Evolutionary conservation across 257 asterid species (phyloP), one percentile per base, ranked within the genome.

Genomic region (Solanum boliviense): DNA sequence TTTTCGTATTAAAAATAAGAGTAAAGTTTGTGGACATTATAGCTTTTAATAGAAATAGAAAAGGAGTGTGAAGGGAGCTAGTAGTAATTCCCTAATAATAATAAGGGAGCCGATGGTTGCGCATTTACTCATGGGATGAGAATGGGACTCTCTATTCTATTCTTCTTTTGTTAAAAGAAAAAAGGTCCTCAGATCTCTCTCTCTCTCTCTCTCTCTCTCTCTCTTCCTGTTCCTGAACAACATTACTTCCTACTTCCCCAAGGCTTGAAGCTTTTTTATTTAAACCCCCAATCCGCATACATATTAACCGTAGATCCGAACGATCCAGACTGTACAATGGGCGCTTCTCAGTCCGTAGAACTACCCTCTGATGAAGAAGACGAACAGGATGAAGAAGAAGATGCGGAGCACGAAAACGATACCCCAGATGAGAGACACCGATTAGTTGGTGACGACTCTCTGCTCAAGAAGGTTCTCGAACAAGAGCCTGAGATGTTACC

Each of bases 401-500:
- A 58, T 21, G 89, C 32, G 1, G 94, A 90, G 12, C 92, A 91
- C 1, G 96, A 88, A 1, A 91, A 83, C 0, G 94, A 89, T 5
- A 92, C 89, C 3, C 94, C 91, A 0, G 92, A 91, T 34, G 62
- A 85, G 90, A 88, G 68, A 85, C 91, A 74, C 36, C 90, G 83
- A 86, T 83, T 87, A 56, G 89, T 58, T 39, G 94, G 87, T 39
- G 95, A 86, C 35, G 94, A 88, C 74, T 32, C 90, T 83, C 83
- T 93, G 11, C 94, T 92, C 2, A 97, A 95, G 93, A 97, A 95
- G 86, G 94, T 95, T 75, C 95, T 97, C 8, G 91, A 95, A 87
- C 99, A 97, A 88, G 99, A 97, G 88, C 99, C 99, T 9, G 99
- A 97, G 88, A 97, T 95, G 94, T 94, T 95, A 83, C 98, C 99